phyloP scores from a whole-genome alignment of 495 filamentous ascomycete species.

The Apodospora peruviana region DNA sequence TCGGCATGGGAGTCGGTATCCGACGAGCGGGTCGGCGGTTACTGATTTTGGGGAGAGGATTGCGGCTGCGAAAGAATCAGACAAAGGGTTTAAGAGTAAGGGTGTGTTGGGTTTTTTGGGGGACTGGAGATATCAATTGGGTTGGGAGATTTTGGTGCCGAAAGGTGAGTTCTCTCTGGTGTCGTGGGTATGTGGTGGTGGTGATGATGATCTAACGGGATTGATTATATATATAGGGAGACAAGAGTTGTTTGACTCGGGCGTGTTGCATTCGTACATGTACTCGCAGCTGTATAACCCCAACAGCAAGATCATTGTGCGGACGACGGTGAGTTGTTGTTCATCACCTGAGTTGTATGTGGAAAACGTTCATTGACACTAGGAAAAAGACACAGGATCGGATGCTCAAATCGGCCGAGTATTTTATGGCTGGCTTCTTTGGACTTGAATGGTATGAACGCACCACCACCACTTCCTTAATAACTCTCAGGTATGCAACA shows the following conservation, averaged over 20 bases:
- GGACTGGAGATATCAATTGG: conserved; percentile 65
- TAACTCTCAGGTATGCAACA: conserved; percentile 33
- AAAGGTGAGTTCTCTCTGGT: conserved; percentile 25
- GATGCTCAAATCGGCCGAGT: conserved; percentile 67
- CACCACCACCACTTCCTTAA: conserved; percentile 4
- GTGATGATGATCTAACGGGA: not conserved
- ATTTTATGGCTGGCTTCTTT: conserved; percentile 70
- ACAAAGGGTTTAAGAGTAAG: conserved; percentile 50
- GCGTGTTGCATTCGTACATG: conserved; percentile 55
- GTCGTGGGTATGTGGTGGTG: not conserved
- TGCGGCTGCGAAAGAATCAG: conserved; percentile 42
- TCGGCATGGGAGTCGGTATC: conserved; percentile 74
- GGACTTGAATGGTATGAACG: conserved; percentile 45
- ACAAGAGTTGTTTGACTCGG: conserved; percentile 67
- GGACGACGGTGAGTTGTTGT: conserved; percentile 55
- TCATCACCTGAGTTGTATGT: conserved; percentile 7
- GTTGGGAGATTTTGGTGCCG: conserved; percentile 58
- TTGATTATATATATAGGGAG: conserved; percentile 36
- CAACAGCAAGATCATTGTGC: conserved; percentile 54
- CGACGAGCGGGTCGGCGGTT: conserved; percentile 55
- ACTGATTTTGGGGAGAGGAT: conserved; percentile 55
- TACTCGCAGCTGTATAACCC: conserved; percentile 57
- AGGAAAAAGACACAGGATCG: conserved; percentile 51
- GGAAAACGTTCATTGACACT: conserved; percentile 18
- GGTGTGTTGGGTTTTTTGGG: conserved; percentile 54